Base-by-base conservation (phyloP, 1,284 basidiomycete genomes). In the Butyriboletus appendiculatus region DNA sequence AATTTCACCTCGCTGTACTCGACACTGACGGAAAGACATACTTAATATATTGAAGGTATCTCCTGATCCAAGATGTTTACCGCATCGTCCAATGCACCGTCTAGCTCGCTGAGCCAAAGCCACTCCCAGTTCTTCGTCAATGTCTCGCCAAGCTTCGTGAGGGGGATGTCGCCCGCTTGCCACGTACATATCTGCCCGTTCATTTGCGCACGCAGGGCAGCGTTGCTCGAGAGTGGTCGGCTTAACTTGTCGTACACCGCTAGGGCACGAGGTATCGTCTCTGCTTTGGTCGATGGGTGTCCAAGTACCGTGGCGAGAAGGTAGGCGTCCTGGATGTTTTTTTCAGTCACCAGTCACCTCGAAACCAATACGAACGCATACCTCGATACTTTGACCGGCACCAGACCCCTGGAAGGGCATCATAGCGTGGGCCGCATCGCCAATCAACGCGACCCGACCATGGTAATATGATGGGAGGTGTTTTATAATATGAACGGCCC, bases 341-440 rank as follows among this genome's bases (percentile, higher is more conserved):
- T 35, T 34, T 59, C 8, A 47, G 48, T 38, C 15, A 1, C 34
- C n/a, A 11, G 5, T 12, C n/a, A 16, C 34, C 18, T 26, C 3
- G 18, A 22, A n/a, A 11, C 2, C 12, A 20, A 24, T 18, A n/a
- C 5, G 34, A n/a, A 28, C 5, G 15, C 53, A 47, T 62, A 81
- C 81, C 70, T 84, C 82, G 35, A 84, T 75, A 7, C 81, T 74
- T 60, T 82, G 80, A 4, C 81, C 81, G 0, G 80, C 81, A 16
- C 82, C 82, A 1, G 80, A 68, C 2, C 82, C 81, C 50, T 81
- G 78, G 69, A 78, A 78, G 0, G 82, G 81, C 55, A 74, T 68
- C 78, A 81, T 81, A 1, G 76, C 80, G 50, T 84, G 82, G 18
- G 82, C 82, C 74, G 81, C 80, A 62, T 84, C 82, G 2, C 81